Conservation (phyloP, 495 filamentous ascomycete species). For the Podospora pseudoanserina region DNA sequence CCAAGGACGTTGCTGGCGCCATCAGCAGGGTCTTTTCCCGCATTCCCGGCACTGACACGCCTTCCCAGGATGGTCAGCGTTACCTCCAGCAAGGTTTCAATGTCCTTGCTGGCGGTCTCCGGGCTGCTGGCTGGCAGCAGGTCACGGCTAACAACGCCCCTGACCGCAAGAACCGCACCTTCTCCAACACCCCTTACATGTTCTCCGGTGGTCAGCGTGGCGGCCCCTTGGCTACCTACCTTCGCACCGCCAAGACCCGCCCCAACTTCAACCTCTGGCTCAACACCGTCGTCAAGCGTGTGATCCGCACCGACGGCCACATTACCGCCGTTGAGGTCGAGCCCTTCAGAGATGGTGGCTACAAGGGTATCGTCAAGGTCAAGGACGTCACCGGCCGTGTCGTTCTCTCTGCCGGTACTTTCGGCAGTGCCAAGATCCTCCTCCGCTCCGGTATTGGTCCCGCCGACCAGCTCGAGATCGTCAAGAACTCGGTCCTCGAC, state of each 20-base stretch:
- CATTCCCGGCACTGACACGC: conserved; percentile 66
- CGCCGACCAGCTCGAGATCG: conserved; percentile 55
- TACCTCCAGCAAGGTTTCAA: conserved; percentile 67
- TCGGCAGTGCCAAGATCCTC: conserved; percentile 71
- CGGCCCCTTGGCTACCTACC: conserved; percentile 71
- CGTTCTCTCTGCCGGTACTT: conserved; percentile 65
- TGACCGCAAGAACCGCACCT: conserved; percentile 63
- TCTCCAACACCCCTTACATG: conserved; percentile 65
- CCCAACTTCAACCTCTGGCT: conserved; percentile 66
- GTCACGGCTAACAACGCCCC: conserved; percentile 60
- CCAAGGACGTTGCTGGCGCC: conserved; percentile 56
- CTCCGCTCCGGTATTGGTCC: conserved; percentile 60
- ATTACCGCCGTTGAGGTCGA: conserved; percentile 67
- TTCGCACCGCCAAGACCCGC: conserved; percentile 56
- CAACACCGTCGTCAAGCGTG: conserved; percentile 61
- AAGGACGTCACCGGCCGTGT: conserved; percentile 60
- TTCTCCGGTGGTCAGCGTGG: conserved; percentile 62
- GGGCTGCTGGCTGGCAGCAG: conserved; percentile 56
- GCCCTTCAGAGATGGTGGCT: conserved; percentile 51
- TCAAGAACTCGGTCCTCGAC: conserved; percentile 48
- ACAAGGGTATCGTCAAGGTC: conserved; percentile 56
- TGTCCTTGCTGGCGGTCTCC: conserved; percentile 54
- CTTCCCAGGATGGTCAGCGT: conserved; percentile 63
- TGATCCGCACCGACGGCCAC: conserved; percentile 58
- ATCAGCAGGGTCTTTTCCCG: conserved; percentile 59